A percentile compares a stretch with the other conserved stretches of the same genome.
phyloP scores from a whole-genome alignment of 805 yeast genomes.

The Ogataea naganishii region DNA sequence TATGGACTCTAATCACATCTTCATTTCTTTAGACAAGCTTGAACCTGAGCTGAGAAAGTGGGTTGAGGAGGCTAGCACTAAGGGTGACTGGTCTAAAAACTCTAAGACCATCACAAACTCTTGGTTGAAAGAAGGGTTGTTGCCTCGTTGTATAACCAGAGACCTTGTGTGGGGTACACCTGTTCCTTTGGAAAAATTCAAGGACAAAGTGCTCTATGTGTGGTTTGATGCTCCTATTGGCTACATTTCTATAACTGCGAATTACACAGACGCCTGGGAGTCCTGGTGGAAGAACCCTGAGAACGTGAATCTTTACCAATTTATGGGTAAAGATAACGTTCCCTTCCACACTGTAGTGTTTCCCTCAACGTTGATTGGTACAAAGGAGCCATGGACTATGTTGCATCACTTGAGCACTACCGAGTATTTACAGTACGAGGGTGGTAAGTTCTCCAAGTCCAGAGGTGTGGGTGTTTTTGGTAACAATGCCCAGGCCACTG shows the following conservation, averaged over 20 bases:
- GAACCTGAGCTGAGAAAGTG: constrained; percentile 69
- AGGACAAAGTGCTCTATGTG: constrained; percentile 88
- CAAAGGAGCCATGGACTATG: constrained; percentile 83
- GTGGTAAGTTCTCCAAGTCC: constrained; percentile 97
- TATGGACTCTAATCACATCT: constrained; percentile 77
- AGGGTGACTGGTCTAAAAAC: constrained; percentile 90
- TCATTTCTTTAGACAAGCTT: constrained; percentile 73
- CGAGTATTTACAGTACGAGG: constrained; percentile 95
- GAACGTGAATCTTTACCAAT: constrained; percentile 81
- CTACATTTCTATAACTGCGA: constrained; percentile 91
- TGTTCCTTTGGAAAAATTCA: constrained; percentile 81
- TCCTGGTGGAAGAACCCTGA: constrained; percentile 96
- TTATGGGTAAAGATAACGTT: constrained; percentile 99
- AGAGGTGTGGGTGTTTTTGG: constrained; percentile 98
- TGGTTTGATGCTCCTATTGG: constrained; percentile 99
- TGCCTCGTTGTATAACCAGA: constrained; percentile 93
- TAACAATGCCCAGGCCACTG: constrained; percentile 91
- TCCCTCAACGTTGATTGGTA: constrained; percentile 90
- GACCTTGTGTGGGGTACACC: constrained; percentile 99
- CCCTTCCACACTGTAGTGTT: constrained; percentile 98
- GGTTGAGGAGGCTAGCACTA: constrained; percentile 56
- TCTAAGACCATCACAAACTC: constrained; percentile 81
- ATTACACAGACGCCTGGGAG: constrained; percentile 74
- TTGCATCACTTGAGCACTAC: constrained; percentile 88
- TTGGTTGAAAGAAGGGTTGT: constrained; percentile 91